Evolutionary conservation across 331 rosid genomes (phyloP).

Genomic region (Rhamnella rubrinervis): DNA sequence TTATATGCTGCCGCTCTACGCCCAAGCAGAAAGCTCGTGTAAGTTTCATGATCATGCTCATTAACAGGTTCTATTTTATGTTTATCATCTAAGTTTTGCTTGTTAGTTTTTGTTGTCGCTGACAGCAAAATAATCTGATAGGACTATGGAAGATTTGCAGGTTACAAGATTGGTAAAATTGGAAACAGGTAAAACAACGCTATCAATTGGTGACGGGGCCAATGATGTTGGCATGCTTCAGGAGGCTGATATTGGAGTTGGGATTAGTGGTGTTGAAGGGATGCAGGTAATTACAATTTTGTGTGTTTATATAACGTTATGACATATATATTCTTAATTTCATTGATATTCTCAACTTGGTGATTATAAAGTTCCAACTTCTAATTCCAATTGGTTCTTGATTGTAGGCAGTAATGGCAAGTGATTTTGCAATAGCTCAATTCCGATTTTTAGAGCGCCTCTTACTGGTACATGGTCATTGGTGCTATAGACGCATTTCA

Average conservation of each 20-base stretch:
- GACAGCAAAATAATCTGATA: constrained; percentile 24
- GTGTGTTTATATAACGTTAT: constrained; percentile 4
- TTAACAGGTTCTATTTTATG: constrained; percentile 2
- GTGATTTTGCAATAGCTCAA: constrained; percentile 80
- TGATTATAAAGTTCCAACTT: constrained; percentile 1
- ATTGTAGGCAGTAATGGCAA: constrained; percentile 88
- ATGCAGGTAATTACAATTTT: constrained; percentile 60
- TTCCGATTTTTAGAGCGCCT: constrained; percentile 80
- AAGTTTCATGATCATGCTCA: constrained; percentile 31
- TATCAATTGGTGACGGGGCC: constrained; percentile 80
- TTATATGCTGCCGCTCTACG: constrained; percentile 84
- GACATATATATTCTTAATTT: constrained; percentile 1
- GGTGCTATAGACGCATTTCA: constrained; percentile 89
- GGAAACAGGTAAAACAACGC: constrained; percentile 59
- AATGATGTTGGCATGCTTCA: constrained; percentile 94
- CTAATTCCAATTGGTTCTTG: constrained; percentile 21
- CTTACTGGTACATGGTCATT: constrained; percentile 89
- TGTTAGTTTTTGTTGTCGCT: constrained; percentile 1
- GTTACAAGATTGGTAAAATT: constrained; percentile 70
- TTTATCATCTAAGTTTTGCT: not conserved
- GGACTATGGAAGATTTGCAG: constrained; percentile 37
- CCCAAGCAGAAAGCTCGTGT: constrained; percentile 94
- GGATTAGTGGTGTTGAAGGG: constrained; percentile 88
- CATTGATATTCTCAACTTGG: not conserved
- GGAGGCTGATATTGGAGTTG: constrained; percentile 89